phyloP scores from a whole-genome alignment of 2,329 filamentous ascomycete genomes.

The Nigrograna mackinnonii region DNA sequence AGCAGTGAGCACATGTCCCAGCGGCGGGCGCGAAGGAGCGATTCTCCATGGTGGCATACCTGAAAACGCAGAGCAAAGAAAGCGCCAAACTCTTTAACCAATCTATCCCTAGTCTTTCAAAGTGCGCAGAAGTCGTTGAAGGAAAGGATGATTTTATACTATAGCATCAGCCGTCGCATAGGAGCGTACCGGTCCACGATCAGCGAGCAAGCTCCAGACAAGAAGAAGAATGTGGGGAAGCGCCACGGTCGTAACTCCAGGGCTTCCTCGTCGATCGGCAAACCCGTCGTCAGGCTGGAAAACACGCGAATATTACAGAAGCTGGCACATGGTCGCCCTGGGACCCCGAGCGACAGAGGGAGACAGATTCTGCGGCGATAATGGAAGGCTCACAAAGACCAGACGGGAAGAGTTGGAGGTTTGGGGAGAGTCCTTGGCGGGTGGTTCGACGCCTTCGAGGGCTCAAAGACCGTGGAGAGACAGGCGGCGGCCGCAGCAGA shows the following conservation, averaged over 20 bases:
- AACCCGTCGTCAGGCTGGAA: constrained; percentile 25
- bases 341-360: constrained; percentile 32
- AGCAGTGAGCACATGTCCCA: constrained; percentile 21
- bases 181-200: constrained; percentile 30
- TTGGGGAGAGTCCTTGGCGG: constrained; percentile 30
- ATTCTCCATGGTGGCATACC: constrained; percentile 28
- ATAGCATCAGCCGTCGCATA: constrained; percentile 41
- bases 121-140: constrained; percentile 36
- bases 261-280: constrained; percentile 31
- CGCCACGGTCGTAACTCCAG: constrained; percentile 39
- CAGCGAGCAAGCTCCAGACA: constrained; percentile 30
- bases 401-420: constrained; percentile 24
- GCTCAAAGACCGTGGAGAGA: not conserved
- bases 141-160: constrained; percentile 35
- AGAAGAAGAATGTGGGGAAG: constrained; percentile 41
- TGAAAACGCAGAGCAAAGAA: constrained; percentile 37
- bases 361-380: constrained; percentile 1
- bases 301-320: constrained; percentile 36
- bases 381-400: constrained; percentile 25
- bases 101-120: constrained; percentile 47
- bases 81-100: constrained; percentile 45
- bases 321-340: constrained; percentile 41
- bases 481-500: constrained; percentile 11
- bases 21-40: constrained; percentile 1
- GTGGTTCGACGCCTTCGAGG: constrained; percentile 33